Evolutionary conservation across 2,329 filamentous ascomycete genomes (phyloP), one percentile per base, ranked within the genome.

Genomic region (Ceratocystis cacaofunesta): DNA sequence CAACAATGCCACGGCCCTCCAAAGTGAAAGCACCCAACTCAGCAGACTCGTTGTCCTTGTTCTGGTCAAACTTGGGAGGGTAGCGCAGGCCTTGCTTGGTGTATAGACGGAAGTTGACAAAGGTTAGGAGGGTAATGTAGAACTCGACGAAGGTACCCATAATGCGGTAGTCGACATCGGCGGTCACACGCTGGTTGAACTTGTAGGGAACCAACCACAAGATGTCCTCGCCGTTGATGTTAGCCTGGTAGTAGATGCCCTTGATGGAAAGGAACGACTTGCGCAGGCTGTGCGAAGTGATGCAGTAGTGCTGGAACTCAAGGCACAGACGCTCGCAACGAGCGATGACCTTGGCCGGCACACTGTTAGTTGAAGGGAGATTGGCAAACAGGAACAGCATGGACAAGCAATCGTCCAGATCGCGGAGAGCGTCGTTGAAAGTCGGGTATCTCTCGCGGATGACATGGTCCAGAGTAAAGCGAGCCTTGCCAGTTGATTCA

Each of bases 111-210:
- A 91, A 99, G 80, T 99, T 96, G 77, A 97, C 86, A 72, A 99
- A 99, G 68, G 92, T 89, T 22, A 99, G 80, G 15, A 99, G 82
- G 3, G 92, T 97, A 72, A 95, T 96, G 80, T 99, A 99, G 76
- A 99, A 99, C 75, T 99, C 92, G 69, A 99, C 86, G 73, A 99
- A 99, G 3, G 94, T 99, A 67, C 90, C 92, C 94, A 99, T 99
- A 76, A 99, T 99, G 72, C 94, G 83, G 78, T 96, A 99, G 76
- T 99, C 94, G 69, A 99, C 88, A 75, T 99, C 94, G 66, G 88
- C 90, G 50, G 94, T 89, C 15, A 96, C 87, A 70, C 89, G 83
- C 79, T 99, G 94, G 73, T 97, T 96, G 77, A 99, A 99, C 75
- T 90, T 90, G 79, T 99, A 99, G 0, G 94, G 94, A 10, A 96